Percentiles rank a stretch among this genome's conserved stretches.
phyloP scores from a whole-genome alignment of 2,329 filamentous ascomycete species.

The Sarocladiaceae sp. region DNA sequence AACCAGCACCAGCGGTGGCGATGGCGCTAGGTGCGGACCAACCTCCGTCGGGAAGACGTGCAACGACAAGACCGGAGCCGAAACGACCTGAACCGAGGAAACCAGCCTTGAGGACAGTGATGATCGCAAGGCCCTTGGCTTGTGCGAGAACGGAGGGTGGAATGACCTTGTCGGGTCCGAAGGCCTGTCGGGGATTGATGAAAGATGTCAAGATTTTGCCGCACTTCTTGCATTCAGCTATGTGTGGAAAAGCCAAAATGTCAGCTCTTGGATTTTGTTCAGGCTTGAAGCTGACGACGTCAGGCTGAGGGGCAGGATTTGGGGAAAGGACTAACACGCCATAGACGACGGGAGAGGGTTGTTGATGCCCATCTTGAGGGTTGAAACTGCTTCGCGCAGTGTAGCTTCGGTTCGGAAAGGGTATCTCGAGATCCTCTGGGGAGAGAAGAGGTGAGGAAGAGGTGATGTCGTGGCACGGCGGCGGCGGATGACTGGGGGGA shows the following conservation, averaged over 20 bases:
- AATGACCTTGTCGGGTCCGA: conserved; percentile 96
- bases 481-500: not conserved
- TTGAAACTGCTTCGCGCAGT: conserved; percentile 4
- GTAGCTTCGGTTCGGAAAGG: too few relatives aligned
- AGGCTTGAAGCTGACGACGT: conserved; percentile 5
- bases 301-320: conserved; percentile 17
- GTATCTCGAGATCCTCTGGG: too few relatives aligned
- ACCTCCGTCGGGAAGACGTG: conserved; percentile 68
- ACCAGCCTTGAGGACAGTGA: conserved; percentile 83
- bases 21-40: conserved; percentile 84
- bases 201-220: conserved; percentile 94
- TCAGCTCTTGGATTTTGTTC: conserved; percentile 11
- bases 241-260: conserved; percentile 10
- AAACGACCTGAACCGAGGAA: conserved; percentile 81
- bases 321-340: conserved; percentile 54
- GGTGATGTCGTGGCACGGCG: not conserved
- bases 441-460: not conserved
- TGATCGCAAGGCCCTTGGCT: conserved; percentile 85
- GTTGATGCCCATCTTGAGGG: conserved; percentile 54
- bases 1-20: conserved; percentile 74
- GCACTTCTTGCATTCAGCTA: conserved; percentile 97
- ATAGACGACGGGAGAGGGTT: conserved; percentile 64
- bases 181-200: conserved; percentile 86
- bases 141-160: conserved; percentile 83
- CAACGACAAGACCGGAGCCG: conserved; percentile 77